Conservation (phyloP, 202 grass and related monocot genomes). For the Hordeum pubiflorum region DNA sequence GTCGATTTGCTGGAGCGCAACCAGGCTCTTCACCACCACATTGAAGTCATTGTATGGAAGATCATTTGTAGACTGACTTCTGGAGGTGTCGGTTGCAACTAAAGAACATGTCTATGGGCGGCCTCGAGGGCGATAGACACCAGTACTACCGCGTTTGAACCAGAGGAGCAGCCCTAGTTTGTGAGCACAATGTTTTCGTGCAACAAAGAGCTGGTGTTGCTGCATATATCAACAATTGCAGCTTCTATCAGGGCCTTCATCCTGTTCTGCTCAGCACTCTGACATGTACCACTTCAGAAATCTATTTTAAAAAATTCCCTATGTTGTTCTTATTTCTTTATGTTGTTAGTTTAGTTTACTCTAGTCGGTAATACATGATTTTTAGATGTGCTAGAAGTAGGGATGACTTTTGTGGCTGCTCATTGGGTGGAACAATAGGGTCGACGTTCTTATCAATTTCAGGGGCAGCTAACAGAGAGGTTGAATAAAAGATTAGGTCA, state of each 20-base stretch:
- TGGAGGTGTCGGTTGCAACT: background rate
- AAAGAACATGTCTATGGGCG: background rate
- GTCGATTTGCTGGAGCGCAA: background rate
- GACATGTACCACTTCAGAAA: background rate
- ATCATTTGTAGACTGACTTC: conserved; percentile 11
- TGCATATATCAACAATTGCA: background rate
- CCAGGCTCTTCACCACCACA: background rate
- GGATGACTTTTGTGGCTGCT: too few species aligned
- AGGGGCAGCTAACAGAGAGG: too few species aligned
- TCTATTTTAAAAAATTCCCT: too few species aligned
- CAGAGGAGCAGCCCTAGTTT: conserved; percentile 6
- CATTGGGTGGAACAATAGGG: too few species aligned
- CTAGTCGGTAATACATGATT: too few species aligned
- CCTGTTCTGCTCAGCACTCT: background rate
- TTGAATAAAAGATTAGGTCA: too few species aligned
- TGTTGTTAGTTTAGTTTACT: too few species aligned
- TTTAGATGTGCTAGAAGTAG: background rate
- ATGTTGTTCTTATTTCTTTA: too few species aligned
- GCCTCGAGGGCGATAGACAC: background rate
- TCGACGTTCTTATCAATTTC: too few species aligned
- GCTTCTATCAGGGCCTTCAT: background rate
- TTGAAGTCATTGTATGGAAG: conserved; percentile 29
- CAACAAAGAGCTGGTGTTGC: background rate
- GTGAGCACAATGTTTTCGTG: background rate
- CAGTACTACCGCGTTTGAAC: background rate